Evolutionary conservation across 208 protist genomes (phyloP), one percentile per base, ranked within the genome.

Genomic region (Trypanosoma grayi): DNA sequence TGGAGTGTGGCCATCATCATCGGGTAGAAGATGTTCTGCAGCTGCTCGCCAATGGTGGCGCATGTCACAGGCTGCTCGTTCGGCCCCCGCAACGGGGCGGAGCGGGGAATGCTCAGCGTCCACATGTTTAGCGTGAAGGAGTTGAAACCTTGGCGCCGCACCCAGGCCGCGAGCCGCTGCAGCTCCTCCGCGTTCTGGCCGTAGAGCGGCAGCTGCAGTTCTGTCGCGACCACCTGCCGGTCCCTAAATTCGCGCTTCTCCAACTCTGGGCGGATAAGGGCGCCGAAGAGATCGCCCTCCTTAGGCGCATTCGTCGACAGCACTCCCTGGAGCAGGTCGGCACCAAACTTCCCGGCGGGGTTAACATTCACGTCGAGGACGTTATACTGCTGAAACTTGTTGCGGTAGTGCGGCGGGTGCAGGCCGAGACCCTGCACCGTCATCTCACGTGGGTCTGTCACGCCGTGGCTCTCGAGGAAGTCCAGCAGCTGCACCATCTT

Each of bases 1-100:
- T 98, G 85, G 6, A 94, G 63, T 18, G 98, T 98, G 0, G 96
- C 98, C 74, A 99, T 97, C 46, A 99, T 98, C 30, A 99, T 85
- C 4, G 98, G 99, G 37, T 83, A 75, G 70, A 99, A 99, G n/a
- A 99, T 80, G 77, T 97, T 93, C n/a, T 77, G 82, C 58, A 94
- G 66, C 70, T 92, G 83, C 47, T 92, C 82, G 13, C 77, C 81
- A 39, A 94, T 57, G 11, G 85, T 94, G 22, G 54, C 51, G 61
- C 73, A 82, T 20, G 58, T 71, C 8, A 70, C 34, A 3, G 76
- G 75, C 43, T 87, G 75, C 53, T 69, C 56, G 62, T 86, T 88
- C 18, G 73, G 69, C 40, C 73, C 75, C 25, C 43, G 18, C 5
- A 52, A 47, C 7, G 78, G 78, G 40, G 61, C 31, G 30, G 60